Evolutionary conservation across 2,329 filamentous ascomycete genomes (phyloP), one percentile per base, ranked within the genome.

Genomic region (Knoxdaviesia proteae): DNA sequence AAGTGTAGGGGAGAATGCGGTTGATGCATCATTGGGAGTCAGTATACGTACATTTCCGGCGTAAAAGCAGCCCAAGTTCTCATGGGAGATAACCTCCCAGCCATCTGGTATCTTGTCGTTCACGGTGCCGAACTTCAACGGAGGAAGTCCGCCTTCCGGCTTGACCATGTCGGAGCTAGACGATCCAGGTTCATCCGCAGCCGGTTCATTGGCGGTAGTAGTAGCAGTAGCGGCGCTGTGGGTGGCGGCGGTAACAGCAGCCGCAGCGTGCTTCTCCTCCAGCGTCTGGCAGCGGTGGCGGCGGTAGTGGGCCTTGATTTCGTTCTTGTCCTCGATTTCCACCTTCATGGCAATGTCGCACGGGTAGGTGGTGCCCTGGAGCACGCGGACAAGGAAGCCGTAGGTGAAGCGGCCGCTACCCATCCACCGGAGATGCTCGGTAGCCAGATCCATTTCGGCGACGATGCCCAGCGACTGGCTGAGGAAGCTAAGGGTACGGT

Each of bases 391-490:
- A n/a, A 92, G 55, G 47, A 94, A 75, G 6, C 90, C 90, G 52
- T 80, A 80, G 0, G 82, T 86, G 53, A 98, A 98, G 43, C 90
- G 74, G 32, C 76, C 68, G 40, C 71, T 70, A 11, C 90, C 90
- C 80, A 98, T 87, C 87, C 88, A 96, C 38, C 90, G 77, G 48
- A 96, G 61, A 53, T 92, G 65, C 53, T 98, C 90, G 0, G 90
- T 98, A 3, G 74, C 87, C 8, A 98, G 66, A 58, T 98, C 90
- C 40, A 73, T 73, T 54, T 96, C 90, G 1, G 90, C 90, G 35
- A 96, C 74, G 46, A 96, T 81, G 29, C 90, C 90, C 31, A 94
- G 70, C 0, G 83, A 72, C 57, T 96, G 90, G 7, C 84, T 94
- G 38, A 96, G 68, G 61, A 96, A 96, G 11, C 84, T 94, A 31